Evolutionary conservation across 2,329 filamentous ascomycete genomes (phyloP), one percentile per base, ranked within the genome.

Genomic region (Hypoxylon sp.): DNA sequence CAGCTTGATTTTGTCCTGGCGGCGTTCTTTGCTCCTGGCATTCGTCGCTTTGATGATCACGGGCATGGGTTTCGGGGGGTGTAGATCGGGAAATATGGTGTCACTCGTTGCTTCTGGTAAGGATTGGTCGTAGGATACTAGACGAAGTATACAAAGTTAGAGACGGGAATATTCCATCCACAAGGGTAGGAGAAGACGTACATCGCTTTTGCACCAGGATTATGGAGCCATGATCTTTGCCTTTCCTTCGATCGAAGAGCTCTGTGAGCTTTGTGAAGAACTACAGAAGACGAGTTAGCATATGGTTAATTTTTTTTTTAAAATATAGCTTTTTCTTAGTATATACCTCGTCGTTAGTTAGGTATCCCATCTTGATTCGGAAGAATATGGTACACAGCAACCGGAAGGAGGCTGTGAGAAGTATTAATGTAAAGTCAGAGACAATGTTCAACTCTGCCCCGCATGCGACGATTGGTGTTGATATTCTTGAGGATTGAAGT

Each of bases 21-120:
- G 85, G 70, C 86, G 84, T 69, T 81, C 83, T 74, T 87, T 89
- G 55, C 83, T 87, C 77, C 91, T 92, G 75, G 93, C 94, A 79
- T 98, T 93, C 35, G 92, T 92, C 13, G 94, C 95, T 67, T 94
- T 91, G 72, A 99, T 88, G 48, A 98, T 83, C 66, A 98, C 83
- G 6, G 94, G 91, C 13, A 92, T 82, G 5, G 90, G 89, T 29
- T 83, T 81, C 10, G 86, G 80, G 13, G 86, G 86, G 66, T 86
- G 80, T 1, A 90, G 84, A 72, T 93, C 90, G 74, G 88, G 84
- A 64, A 91, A 84, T 13, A 86, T 83, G 59, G 87, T 83, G 44
- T 84, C 83, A 65, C 81, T 81, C 37, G 80, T 78, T 29, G 84
- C 67, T 22, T 82, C 75, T 5, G 83, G 76, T 44, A 84, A 74